phyloP scores from a whole-genome alignment of 2,329 filamentous ascomycete genomes.

The Verticillium nubilum region DNA sequence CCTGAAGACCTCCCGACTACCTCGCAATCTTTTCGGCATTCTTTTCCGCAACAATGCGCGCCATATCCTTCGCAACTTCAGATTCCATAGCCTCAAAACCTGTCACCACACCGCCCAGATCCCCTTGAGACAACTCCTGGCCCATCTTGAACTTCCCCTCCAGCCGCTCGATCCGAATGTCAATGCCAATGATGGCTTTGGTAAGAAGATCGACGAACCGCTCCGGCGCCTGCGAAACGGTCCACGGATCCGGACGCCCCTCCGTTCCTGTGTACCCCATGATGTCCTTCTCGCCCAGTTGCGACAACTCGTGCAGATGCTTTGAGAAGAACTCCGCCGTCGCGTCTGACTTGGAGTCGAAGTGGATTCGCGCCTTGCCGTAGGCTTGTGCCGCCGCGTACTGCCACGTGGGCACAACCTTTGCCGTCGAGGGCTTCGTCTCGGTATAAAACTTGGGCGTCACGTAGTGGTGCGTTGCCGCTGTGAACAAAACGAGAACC shows the following conservation, averaged over 20 bases:
- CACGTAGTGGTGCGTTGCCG: slow-evolving; percentile 55
- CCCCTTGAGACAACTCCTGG: slow-evolving; percentile 41
- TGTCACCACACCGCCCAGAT: slow-evolving; percentile 45
- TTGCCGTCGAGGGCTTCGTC: slow-evolving; percentile 58
- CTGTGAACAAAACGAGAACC: slow-evolving; percentile 59
- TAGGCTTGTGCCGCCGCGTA: slow-evolving; percentile 62
- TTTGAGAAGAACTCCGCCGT: slow-evolving; percentile 41
- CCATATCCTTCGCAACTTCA: slow-evolving; percentile 23
- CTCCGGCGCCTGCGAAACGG: slow-evolving; percentile 50
- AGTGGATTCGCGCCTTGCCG: slow-evolving; percentile 49
- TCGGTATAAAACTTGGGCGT: slow-evolving; percentile 63
- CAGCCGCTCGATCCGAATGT: slow-evolving; percentile 49
- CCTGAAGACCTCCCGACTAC: not conserved
- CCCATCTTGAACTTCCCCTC: slow-evolving; percentile 65
- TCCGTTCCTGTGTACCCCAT: slow-evolving; percentile 48
- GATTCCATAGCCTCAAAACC: slow-evolving; percentile 41
- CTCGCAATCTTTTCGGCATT: slow-evolving; percentile 8
- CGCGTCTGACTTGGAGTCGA: slow-evolving; percentile 38
- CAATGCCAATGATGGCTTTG: slow-evolving; percentile 56
- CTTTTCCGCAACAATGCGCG: slow-evolving; percentile 23
- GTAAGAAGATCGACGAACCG: slow-evolving; percentile 50
- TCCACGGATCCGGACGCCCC: slow-evolving; percentile 40
- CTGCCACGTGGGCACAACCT: slow-evolving; percentile 68
- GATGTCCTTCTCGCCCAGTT: slow-evolving; percentile 42
- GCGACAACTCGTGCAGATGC: slow-evolving; percentile 48